Percentiles rank a stretch among this genome's conserved stretches.
Conservation (phyloP, 1,139 yeast genomes). For the Kodamaea arcana region DNA sequence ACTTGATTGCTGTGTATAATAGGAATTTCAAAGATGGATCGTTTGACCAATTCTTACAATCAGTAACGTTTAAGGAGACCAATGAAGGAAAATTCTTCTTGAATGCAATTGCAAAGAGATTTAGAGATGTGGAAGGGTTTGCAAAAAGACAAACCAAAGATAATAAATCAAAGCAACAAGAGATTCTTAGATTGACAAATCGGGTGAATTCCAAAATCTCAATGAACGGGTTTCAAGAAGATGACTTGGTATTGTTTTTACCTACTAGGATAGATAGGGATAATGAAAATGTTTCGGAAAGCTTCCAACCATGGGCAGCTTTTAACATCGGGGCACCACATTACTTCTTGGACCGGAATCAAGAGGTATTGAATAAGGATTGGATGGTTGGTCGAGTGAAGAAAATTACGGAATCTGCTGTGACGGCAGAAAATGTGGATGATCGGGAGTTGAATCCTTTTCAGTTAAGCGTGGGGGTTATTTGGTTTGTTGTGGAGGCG, state of each 20-base stretch:
- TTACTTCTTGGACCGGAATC: constrained; percentile 47
- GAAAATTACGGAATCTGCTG: constrained; percentile 44
- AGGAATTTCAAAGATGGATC: constrained; percentile 17
- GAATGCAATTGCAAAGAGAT: constrained; percentile 68
- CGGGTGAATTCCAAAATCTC: constrained; percentile 54
- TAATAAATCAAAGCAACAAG: constrained; percentile 50
- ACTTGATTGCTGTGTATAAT: constrained; percentile 17
- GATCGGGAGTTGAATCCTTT: constrained; percentile 42
- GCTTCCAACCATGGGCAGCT: constrained; percentile 75
- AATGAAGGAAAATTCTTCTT: constrained; percentile 40
- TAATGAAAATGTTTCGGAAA: constrained; percentile 11
- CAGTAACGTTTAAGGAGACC: constrained; percentile 27
- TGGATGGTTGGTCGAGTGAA: constrained; percentile 70
- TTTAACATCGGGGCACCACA: constrained; percentile 81
- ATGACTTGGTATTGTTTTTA: constrained; percentile 76
- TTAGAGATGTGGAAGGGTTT: constrained; percentile 85
- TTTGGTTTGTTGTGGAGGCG: constrained; percentile 51
- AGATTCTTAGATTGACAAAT: constrained; percentile 30
- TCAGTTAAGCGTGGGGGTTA: constrained; percentile 41
- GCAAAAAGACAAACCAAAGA: constrained; percentile 85
- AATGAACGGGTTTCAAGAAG: constrained; percentile 58
- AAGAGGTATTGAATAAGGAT: constrained; percentile 41
- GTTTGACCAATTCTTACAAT: constrained; percentile 23
- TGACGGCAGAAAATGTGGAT: constrained; percentile 33
- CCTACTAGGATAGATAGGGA: constrained; percentile 59